Evolutionary conservation across 2,329 filamentous ascomycete genomes (phyloP).

Genomic region (Aspergillus terreus): DNA sequence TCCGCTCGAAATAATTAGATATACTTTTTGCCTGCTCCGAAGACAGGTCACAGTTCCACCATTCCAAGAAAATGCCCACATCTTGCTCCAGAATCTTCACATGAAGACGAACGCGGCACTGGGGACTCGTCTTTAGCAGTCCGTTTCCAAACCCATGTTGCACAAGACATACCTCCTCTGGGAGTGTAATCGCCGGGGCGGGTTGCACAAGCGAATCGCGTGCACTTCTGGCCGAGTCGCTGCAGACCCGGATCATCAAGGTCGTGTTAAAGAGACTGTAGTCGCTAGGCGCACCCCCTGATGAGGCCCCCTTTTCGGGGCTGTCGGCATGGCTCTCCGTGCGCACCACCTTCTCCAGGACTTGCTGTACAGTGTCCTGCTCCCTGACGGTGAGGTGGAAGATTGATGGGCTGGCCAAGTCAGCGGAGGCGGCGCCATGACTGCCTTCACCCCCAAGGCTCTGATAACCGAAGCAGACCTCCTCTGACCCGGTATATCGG

Average conservation of each 20-base stretch:
- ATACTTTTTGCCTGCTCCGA: conserved; percentile 43
- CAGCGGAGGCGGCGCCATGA: conserved; percentile 4
- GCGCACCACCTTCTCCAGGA: conserved; percentile 26
- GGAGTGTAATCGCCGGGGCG: conserved; percentile 25
- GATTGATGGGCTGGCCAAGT: conserved; percentile 15
- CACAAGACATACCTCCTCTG: conserved; percentile 28
- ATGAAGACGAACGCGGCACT: conserved; percentile 36
- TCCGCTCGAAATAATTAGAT: conserved; percentile 52
- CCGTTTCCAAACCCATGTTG: not conserved
- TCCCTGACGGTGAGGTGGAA: conserved; percentile 28
- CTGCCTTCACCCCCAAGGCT: conserved; percentile 18
- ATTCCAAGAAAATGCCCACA: conserved; percentile 37
- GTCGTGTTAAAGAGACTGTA: conserved; percentile 34
- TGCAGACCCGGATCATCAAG: conserved; percentile 31
- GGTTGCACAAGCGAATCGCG: conserved; percentile 19
- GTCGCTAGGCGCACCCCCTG: conserved; percentile 7
- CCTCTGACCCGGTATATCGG: conserved; percentile 45
- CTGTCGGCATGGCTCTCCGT: conserved; percentile 7
- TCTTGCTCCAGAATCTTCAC: conserved; percentile 33
- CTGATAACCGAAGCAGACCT: conserved; percentile 47
- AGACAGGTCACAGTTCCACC: conserved; percentile 36
- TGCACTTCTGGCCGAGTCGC: conserved; percentile 16
- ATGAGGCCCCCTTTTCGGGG: conserved; percentile 6
- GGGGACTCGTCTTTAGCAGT: conserved; percentile 3
- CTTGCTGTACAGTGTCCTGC: conserved; percentile 21